Base-by-base conservation (phyloP, 257 asterid genomes). In the Solanum microdontum region DNA sequence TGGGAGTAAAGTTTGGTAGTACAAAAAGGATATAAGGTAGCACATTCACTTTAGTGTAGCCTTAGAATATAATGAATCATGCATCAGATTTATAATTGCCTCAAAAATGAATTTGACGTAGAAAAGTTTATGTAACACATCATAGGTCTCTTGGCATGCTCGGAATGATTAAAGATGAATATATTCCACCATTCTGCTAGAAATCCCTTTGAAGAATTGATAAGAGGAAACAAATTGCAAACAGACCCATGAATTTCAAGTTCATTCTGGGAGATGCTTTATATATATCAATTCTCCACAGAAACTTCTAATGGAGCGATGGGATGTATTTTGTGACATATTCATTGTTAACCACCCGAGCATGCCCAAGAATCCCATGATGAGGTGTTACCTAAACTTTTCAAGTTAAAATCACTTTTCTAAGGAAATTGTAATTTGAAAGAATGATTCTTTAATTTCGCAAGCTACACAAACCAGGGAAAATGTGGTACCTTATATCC, bases 231-330 rank as follows among this genome's bases (percentile, higher is more conserved):
- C 75, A 68, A 68, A 68, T 13, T 33, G 9, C 21, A 26, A 68
- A 28, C 36, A 68, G 8, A 15, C 23, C 23, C 21, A 68, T 68
- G 75, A 68, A 26, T 68, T 68, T 68, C 75, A 68, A 11, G 75
- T 58, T 14, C 17, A 14, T 36, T 21, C 11, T 39, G 15, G 5
- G 19, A 70, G 13, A 60, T 62, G n/a, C 74, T 74, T 51, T n/a
- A 75, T 14, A 75, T 14, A 7, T 32, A 55, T 12, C 17, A 62
- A 45, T 7, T 64, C 91, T 24, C 88, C 92, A 3, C 89, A 87
- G 11, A 94, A 92, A 60, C 88, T 92, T 85, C 89, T 94, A 55
- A 8, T 80, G 1, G 93, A 91, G 37, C 91, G 92, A 94, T 90
- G 95, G 94, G 75, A 89, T 66, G 10, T 90, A 43, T 92, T 94